Conservation (phyloP, 1,139 yeast species). For the Candida smagusa region DNA sequence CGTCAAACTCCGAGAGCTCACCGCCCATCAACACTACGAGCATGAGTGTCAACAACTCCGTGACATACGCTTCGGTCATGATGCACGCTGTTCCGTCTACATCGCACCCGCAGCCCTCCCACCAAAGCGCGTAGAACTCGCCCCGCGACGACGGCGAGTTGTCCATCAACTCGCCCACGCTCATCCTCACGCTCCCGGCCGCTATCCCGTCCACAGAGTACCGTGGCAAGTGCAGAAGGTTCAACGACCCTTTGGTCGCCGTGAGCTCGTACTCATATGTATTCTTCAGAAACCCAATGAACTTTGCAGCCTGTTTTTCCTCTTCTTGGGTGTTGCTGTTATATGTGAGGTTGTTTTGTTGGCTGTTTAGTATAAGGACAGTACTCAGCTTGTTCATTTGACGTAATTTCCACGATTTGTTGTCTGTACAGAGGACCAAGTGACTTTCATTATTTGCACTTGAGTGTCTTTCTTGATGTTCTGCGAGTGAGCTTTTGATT, state of each 20-base stretch:
- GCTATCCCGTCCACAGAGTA: conserved; percentile 18
- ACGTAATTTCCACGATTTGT: conserved; percentile 60
- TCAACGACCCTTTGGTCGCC: conserved; percentile 39
- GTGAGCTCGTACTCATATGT: conserved; percentile 53
- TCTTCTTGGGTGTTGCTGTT: conserved; percentile 8
- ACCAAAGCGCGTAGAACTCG: conserved; percentile 57
- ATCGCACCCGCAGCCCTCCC: conserved; percentile 54
- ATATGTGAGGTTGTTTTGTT: conserved; percentile 11
- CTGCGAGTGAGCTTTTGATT: conserved; percentile 40
- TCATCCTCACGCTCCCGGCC: conserved; percentile 6
- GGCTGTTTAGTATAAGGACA: conserved; percentile 50
- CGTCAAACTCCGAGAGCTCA: conserved; percentile 24
- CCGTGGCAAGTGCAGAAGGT: conserved; percentile 43
- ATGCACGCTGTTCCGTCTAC: conserved; percentile 32
- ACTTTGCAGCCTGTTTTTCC: conserved; percentile 8
- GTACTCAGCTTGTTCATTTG: conserved; percentile 89
- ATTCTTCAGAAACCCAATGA: conserved; percentile 41
- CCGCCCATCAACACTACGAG: conserved; percentile 51
- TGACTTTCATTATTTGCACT: conserved; percentile 28
- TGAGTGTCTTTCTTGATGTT: conserved; percentile 10
- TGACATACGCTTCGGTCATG: conserved; percentile 21
- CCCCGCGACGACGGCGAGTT: conserved; percentile 54
- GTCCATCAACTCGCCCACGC: conserved; percentile 38
- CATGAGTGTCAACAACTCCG: conserved; percentile 37
- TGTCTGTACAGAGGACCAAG: conserved; percentile 60